These are phyloP conservation scores for Nephelium lappaceum DNA, from an alignment of 345 rosid species.

Conservation along the genomic window DNA sequence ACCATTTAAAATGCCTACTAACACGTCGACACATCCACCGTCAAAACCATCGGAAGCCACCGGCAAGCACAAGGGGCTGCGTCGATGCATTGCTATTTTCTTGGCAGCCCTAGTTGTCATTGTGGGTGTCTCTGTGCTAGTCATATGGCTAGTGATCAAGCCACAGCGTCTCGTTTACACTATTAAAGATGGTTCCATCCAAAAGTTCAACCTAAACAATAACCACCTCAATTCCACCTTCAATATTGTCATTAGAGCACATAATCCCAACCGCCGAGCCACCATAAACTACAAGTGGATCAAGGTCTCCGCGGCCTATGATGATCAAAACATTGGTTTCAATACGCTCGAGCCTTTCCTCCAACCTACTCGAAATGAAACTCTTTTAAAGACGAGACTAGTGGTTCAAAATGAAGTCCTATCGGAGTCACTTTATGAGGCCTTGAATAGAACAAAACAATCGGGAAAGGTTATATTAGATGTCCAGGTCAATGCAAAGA, in stretches of 20 bases:
- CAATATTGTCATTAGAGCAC: constrained; percentile 46
- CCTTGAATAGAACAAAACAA: constrained; percentile 42
- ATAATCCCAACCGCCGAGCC: constrained; percentile 61
- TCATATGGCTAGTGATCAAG: constrained; percentile 65
- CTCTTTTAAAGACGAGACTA: constrained; percentile 51
- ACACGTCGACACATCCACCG: not conserved
- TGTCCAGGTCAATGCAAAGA: constrained; percentile 53
- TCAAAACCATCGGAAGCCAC: constrained; percentile 10
- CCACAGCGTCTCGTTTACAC: constrained; percentile 61
- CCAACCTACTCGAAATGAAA: constrained; percentile 63
- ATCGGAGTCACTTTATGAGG: constrained; percentile 36
- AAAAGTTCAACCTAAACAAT: constrained; percentile 47
- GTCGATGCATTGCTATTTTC: constrained; percentile 29
- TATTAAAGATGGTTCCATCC: constrained; percentile 57
- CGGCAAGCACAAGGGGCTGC: constrained; percentile 18
- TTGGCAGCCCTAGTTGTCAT: constrained; percentile 51
- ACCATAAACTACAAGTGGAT: constrained; percentile 62
- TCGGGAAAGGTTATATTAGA: constrained; percentile 52
- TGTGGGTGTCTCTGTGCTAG: constrained; percentile 53
- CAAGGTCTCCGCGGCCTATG: constrained; percentile 44
- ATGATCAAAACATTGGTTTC: constrained; percentile 63
- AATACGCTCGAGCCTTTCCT: constrained; percentile 52
- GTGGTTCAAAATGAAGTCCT: constrained; percentile 52
- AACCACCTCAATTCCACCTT: constrained; percentile 68
- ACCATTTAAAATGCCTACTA: constrained; percentile 22